phyloP scores from a whole-genome alignment of 78 protist genomes.

The Emiliania huxleyi region DNA sequence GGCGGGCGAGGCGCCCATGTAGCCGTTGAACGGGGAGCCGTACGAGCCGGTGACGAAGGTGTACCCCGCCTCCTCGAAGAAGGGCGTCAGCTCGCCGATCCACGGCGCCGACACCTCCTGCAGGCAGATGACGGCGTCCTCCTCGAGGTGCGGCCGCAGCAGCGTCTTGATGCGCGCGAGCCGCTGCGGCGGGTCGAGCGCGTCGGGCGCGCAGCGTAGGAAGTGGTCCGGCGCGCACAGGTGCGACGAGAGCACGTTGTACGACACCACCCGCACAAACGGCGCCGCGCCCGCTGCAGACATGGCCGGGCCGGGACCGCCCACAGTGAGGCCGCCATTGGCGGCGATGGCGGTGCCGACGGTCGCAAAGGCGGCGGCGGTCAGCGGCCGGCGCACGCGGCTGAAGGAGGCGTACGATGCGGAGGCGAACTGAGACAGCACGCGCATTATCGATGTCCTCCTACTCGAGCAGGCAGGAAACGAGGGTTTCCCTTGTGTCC shows the following conservation, averaged over 20 bases:
- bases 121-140: not conserved
- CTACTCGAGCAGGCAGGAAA: too few relatives aligned
- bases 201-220: not conserved
- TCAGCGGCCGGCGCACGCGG: too few relatives aligned
- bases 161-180: not conserved
- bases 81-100: not conserved
- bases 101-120: not conserved
- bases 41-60: not conserved
- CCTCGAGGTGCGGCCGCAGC: not conserved
- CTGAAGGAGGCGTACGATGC: too few relatives aligned
- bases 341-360: too few relatives aligned
- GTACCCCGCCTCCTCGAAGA: not conserved
- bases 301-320: not conserved
- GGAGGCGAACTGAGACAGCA: too few relatives aligned
- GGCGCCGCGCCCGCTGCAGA: not conserved
- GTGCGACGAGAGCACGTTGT: slow-evolving; percentile 22
- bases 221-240: not conserved
- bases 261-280: not conserved
- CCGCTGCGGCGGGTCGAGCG: not conserved
- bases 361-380: too few relatives aligned
- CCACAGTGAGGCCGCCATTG: too few relatives aligned
- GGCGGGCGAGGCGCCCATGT: not conserved
- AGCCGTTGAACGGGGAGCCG: not conserved
- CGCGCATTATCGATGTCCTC: too few relatives aligned
- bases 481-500: too few relatives aligned